Evolutionary conservation across 805 yeast genomes (phyloP), one percentile per base, ranked within the genome.

Genomic region (Limtongia smithiae): DNA sequence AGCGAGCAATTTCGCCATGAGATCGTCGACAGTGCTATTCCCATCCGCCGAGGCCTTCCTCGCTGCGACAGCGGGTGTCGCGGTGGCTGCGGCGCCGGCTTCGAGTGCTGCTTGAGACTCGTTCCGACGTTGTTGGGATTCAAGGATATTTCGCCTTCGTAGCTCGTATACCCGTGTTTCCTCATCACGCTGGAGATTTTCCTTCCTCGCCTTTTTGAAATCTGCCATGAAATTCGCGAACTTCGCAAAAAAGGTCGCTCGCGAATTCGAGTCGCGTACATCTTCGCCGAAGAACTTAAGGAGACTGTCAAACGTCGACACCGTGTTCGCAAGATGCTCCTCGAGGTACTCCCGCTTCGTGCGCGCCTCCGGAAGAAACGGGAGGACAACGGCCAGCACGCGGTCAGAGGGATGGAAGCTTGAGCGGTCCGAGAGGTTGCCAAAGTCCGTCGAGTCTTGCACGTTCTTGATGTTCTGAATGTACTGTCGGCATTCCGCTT

Each of bases 241-340:
- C 65, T 87, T 86, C 53, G 71, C 74, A 63, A 91, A 87, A 60
- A 93, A 91, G 0, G 81, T 69, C 51, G 79, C 77, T 46, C 83
- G 77, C 15, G 90, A 78, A 57, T 74, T 72, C 33, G 77, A 71
- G 65, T 91, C 97, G 7, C 65, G 68, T 1, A 85, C 75, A 64
- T 87, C 94, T 67, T 93, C 98, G n/a, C 97, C 97, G 64, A 86
- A 93, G 59, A 78, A 81, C 55, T 75, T 75, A 94, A 93, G 83
- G 55, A 89, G 71, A 30, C 76, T 73, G 45, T 79, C 79, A 62
- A 85, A 85, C 51, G 83, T 87, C 37, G 76, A 71, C 47, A 82
- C 68, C 0, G 91, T 80, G 21, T 79, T 68, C 47, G 74, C 75
- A 25, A 83, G 71, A 57, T 85, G 90, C 46, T 80, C 79, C 39